A percentile compares a stretch with the other conserved stretches of the same genome.
Conservation (phyloP, 1,284 basidiomycete genomes). For the Inonotus hispidus region DNA sequence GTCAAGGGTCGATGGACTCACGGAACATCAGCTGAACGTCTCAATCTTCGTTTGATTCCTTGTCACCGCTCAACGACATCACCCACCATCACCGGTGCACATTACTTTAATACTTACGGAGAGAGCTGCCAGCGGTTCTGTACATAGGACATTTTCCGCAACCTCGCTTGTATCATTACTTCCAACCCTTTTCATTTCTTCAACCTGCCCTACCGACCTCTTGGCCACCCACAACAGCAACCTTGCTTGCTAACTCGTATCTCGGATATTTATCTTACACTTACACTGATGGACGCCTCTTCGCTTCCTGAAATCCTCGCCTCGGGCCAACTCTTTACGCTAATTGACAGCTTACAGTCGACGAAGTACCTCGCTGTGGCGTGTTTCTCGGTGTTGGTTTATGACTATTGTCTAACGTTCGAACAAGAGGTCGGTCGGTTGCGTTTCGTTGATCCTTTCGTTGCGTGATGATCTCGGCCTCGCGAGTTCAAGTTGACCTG, state of each 20-base stretch:
- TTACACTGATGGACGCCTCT: conserved; percentile 4
- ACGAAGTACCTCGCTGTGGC: conserved; percentile 16
- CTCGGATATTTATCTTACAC: too few relatives aligned
- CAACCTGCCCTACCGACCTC: too few relatives aligned
- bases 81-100: neutral
- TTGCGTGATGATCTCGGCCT: too few relatives aligned
- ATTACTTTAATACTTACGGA: neutral
- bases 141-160: too few relatives aligned
- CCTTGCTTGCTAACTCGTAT: too few relatives aligned
- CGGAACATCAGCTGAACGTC: neutral
- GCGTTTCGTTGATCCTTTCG: neutral
- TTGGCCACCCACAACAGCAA: too few relatives aligned
- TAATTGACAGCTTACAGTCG: conserved; percentile 9
- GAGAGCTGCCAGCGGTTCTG: too few relatives aligned
- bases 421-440: conserved; percentile 10
- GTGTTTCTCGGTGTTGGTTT: conserved; percentile 10
- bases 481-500: too few relatives aligned
- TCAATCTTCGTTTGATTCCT: neutral
- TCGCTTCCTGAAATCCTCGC: neutral
- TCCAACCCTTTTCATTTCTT: too few relatives aligned
- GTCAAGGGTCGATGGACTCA: neutral
- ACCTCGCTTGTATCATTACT: too few relatives aligned
- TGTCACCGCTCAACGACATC: neutral
- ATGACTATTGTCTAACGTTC: conserved; percentile 14
- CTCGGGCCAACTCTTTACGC: neutral